A percentile compares a stretch with the other conserved stretches of the same genome.
phyloP scores from a whole-genome alignment of 2,329 filamentous ascomycete species.

The Mycocentrospora acerina region DNA sequence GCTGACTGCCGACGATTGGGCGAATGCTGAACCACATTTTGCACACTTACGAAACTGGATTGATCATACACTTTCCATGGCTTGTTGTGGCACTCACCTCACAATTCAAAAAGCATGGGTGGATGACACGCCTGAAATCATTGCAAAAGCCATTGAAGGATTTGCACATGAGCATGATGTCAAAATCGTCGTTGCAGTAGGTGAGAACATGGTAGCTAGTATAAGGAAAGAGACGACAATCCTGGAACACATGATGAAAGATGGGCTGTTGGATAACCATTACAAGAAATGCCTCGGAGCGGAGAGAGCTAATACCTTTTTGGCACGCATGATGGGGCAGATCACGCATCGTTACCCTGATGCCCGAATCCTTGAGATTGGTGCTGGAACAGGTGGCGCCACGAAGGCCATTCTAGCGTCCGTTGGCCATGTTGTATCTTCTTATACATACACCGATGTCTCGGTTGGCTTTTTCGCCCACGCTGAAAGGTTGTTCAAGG shows the following conservation, averaged over 20 bases:
- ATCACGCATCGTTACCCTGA: slow-evolving; percentile 16
- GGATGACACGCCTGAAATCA: neutral
- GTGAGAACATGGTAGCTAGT: neutral
- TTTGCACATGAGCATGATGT: neutral
- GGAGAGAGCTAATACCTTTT: neutral
- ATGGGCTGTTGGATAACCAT: neutral
- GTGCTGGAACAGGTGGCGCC: slow-evolving; percentile 12
- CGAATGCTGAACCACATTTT: too few species aligned
- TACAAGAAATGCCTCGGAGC: neutral
- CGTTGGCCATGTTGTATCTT: slow-evolving; percentile 1
- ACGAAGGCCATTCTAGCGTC: slow-evolving; percentile 2
- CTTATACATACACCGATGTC: slow-evolving; percentile 25
- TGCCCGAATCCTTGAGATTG: slow-evolving; percentile 11
- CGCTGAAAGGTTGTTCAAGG: slow-evolving; percentile 3
- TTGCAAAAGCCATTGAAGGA: neutral
- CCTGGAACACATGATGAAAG: neutral
- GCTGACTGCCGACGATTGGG: too few species aligned
- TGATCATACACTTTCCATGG: too few species aligned
- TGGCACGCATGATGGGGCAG: slow-evolving; percentile 10
- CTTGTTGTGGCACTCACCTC: too few species aligned
- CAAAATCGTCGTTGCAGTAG: neutral
- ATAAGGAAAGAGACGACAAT: neutral
- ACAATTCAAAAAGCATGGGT: too few species aligned
- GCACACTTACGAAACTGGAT: too few species aligned
- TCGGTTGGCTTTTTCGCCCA: slow-evolving; percentile 16